Evolutionary conservation across 1,284 basidiomycete species (phyloP), one percentile per base, ranked within the genome.

Genomic region (Earliella scabrosa): DNA sequence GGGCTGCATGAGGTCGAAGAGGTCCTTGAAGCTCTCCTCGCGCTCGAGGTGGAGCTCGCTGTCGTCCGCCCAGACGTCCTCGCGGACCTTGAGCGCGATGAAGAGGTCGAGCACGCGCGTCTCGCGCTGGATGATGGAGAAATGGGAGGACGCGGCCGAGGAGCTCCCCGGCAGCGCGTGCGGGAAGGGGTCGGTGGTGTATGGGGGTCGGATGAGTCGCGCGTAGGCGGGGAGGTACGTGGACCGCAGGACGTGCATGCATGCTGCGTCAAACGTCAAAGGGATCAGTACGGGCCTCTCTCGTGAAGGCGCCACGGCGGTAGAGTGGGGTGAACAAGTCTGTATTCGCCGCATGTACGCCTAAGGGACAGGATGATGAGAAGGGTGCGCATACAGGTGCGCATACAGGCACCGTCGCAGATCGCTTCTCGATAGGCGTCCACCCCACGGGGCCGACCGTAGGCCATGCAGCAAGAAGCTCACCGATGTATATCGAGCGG

Each of bases 161-260:
- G 86, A 86, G 7, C 84, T 77, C 71, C 90, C 56, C 58, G 68
- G 49, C 44, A 69, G 57, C 36, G 67, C 61, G 52, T 76, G 71
- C 0, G 90, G 89, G 71, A 91, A 92, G 0, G 90, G 90, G 66
- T 92, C 88, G 48, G 86, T 86, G 4, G 86, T 77, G 71, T 91
- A 90, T 0, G 87, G 87, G 0, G 76, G 68, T 29, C 82, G 81
- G 56, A 92, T 77, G 48, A 86, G 78, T 9, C 75, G 72, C n/a
- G 73, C 71, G 67, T 92, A 93, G 1, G 81, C 74, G 6, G 83
- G 80, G 43, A 92, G 75, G 67, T 89, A 91, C 2, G 82, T 82
- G 0, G 88, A 89, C 29, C 91, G 82, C 10, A 92, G 77, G 49
- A 91, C 80, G 64, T 91, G 86, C 88, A 91, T 91, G 69, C 82